Base-by-base conservation (phyloP, 257 asterid species). In the Scutellaria galericulata region DNA sequence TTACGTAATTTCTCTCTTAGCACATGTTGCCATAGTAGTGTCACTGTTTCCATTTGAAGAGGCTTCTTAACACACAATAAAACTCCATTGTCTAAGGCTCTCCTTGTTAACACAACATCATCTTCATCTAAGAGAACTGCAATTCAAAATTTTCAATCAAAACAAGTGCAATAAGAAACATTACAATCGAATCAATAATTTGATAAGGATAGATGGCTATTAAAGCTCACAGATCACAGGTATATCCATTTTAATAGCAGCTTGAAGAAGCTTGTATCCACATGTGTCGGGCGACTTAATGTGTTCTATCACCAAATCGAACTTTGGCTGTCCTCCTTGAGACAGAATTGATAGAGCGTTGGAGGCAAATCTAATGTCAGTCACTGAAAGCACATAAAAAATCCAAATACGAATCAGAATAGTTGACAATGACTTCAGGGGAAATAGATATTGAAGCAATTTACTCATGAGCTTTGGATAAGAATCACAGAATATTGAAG, bases 1-100 rank as follows among this genome's bases (percentile, higher is more conserved):
- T 31, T 46, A 0, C 7, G 0, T 5, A 24, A 20, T 15, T 46
- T 77, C 42, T 69, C 75, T 37, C 77, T 59, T 9, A 59, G 13
- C 31, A 76, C 80, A 55, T 69, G 84, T 46, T 79, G 82, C 86
- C 82, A 79, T 4, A 79, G 60, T 54, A 65, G 69, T 66, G 24
- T 54, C 3, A 58, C 14, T 3, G 48, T 71, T 12, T 73, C 71
- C 44, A 73, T 10, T 7, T 76, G 61, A 1, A 82, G 4, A 1
- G 82, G 86, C 83, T 73, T 82, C 24, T 47, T 56, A 24, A 76
- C 68, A 53, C 75, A 79, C 9, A 79, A 61, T 20, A 79, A 39
- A 13, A 77, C 86, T 46, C 84, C 83, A 2, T 66, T 37, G 22
- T 70, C 80, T 11, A 82, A 27, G 8, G 66, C 79, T 54, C 45